These are phyloP conservation scores for Alternaria sp. DNA, from an alignment of 2,329 filamentous ascomycete genomes.

Conservation along the genomic window DNA sequence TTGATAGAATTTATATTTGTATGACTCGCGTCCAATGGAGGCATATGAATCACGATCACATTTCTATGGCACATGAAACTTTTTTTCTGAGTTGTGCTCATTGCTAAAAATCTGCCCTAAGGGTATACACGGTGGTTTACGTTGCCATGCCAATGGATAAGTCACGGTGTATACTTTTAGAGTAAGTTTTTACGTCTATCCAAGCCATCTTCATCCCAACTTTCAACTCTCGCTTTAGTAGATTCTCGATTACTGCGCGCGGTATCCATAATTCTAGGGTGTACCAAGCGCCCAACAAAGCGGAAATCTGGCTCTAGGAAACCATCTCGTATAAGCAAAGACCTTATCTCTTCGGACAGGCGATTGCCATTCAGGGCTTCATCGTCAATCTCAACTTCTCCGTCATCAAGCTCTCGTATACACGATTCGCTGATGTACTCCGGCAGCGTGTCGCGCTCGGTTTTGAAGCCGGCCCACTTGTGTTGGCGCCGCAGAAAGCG, in stretches of 20 bases:
- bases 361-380: neutral
- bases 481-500: neutral
- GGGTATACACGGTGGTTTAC: neutral
- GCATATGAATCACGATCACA: neutral
- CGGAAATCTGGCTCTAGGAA: neutral
- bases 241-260: neutral
- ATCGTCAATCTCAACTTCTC: neutral
- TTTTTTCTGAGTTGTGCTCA: neutral
- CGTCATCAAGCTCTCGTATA: neutral
- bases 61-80: neutral
- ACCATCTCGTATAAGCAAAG: neutral
- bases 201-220: neutral
- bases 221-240: neutral
- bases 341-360: neutral
- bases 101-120: neutral
- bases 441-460: neutral
- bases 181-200: neutral
- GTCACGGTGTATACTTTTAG: neutral
- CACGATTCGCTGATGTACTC: slow-evolving; percentile 1
- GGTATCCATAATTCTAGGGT: neutral
- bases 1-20: neutral
- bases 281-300: neutral
- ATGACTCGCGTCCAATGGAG: neutral
- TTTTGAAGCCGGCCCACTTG: neutral
- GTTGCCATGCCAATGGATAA: neutral